Evolutionary conservation across 495 filamentous ascomycete species (phyloP), one percentile per base, ranked within the genome.

Genomic region (Sphaerosporella brunnea): DNA sequence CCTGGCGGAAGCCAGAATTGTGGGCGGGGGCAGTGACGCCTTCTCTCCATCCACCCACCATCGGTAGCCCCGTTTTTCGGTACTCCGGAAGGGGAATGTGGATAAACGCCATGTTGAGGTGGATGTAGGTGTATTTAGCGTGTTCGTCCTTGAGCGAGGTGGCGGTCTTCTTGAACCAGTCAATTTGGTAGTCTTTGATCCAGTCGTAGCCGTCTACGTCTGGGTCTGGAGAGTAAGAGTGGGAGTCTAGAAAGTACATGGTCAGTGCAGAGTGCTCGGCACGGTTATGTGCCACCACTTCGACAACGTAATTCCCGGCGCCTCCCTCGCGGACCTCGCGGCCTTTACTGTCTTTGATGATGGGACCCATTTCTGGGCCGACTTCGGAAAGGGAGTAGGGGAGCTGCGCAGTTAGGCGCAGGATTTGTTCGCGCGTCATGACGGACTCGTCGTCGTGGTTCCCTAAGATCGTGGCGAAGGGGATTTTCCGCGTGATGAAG

Each of bases 1-100:
- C 92, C 53, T 90, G 77, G 47, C 78, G 77, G 64, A 97, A 94
- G 23, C 79, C 77, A 2, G 82, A 82, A 57, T 97, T 97, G 62
- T 80, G 93, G 15, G 64, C 68, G 13, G 90, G 90, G 3, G 92
- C 88, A 0, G 87, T 96, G 8, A 83, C 74, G 3, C 68, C 63
- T 60, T 97, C 90, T 24, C 71, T 73, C 70, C 75, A 82, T 3
- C 70, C 57, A 2, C 83, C 86, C 13, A 79, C 70, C 28, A 70
- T 66, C 10, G 69, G 67, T 28, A 64, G 60, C 26, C 68, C 60
- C 9, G 64, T 50, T n/a, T 61, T 53, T 15, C 71, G 68, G 54
- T 93, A 94, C 62, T 97, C 90, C 0, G 88, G 87, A 11, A 97
- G 68, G 1, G 90, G 90, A 42, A 97, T 97, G 54, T 97, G 90